Evolutionary conservation across 371 early-diverging fungal genomes (phyloP), one percentile per base, ranked within the genome.

Genomic region (Mortierella sp.): DNA sequence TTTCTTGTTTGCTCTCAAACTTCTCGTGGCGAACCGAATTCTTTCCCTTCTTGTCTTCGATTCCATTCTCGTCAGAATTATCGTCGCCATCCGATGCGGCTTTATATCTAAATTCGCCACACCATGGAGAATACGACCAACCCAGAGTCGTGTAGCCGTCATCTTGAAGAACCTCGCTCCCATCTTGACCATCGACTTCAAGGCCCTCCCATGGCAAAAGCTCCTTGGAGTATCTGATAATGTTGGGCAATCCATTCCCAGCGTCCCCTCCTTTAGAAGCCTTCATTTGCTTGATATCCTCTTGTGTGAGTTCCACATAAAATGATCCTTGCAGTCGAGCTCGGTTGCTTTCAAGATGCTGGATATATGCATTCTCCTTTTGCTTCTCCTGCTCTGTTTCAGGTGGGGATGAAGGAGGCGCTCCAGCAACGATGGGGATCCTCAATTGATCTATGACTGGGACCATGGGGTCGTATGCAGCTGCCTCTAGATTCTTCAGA

Each of bases 121-220:
- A 62, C 72, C 65, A 64, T 12, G 75, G 65, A 3, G 70, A 68
- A 57, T 55, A 43, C 0, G 70, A 28, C 66, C 63, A 61, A 4
- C 45, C 69, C 32, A 45, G 9, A 28, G 18, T 37, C 3, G 12
- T 5, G 5, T 20, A 70, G 1, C 59, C 64, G 6, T 71, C 73
- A 20, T 49, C 37, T 16, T 62, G 62, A 26, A 22, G 8, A 62
- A 10, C 16, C 45, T 22, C 26, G 16, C 26, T 12, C 4, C 2
- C 52, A 24, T 54, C 49, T 32, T 39, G 66, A 16, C 49, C 57
- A 20, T 69, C 75, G 4, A 71, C 51, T 5, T 60, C 72, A 20
- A 62, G 0, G 2, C 40, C 70, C 3, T 81, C 83, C 76, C 83
- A 81, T 0, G 83, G 83, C 20, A 81, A 32, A 11, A 73, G 73